Evolutionary conservation across 192 early-diverging fungal genomes (phyloP).

Genomic region (Backusella mclennaniae): DNA sequence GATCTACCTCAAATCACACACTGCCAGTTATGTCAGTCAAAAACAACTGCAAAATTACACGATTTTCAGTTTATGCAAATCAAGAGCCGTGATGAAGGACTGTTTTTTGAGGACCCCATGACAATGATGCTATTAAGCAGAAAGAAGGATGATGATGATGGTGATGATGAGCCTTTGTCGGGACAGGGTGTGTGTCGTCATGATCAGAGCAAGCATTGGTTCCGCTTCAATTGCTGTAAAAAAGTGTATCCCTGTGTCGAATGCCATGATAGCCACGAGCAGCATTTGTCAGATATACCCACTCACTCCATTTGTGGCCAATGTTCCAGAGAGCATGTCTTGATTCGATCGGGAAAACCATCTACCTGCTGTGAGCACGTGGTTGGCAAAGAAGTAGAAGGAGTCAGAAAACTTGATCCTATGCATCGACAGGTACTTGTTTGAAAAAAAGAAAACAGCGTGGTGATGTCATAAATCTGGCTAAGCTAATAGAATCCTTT

Average conservation of each 20-base stretch:
- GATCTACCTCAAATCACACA: constrained; percentile 40
- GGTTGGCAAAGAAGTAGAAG: constrained; percentile 63
- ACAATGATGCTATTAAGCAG: constrained; percentile 11
- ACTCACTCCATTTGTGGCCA: constrained; percentile 80
- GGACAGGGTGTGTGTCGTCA: constrained; percentile 80
- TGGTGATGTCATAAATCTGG: background rate
- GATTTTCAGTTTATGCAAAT: constrained; percentile 55
- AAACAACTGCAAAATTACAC: constrained; percentile 43
- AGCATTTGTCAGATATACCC: constrained; percentile 62
- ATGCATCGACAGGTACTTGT: background rate
- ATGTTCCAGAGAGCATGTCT: constrained; percentile 77
- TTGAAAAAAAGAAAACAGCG: background rate
- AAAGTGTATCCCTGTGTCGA: constrained; percentile 80
- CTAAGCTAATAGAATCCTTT: background rate
- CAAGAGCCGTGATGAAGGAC: background rate
- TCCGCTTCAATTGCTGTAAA: constrained; percentile 92
- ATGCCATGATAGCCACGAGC: constrained; percentile 80
- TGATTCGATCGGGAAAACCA: constrained; percentile 39
- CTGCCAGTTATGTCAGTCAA: constrained; percentile 46
- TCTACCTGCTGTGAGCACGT: constrained; percentile 66
- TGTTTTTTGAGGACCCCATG: background rate
- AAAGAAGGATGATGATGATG: constrained; percentile 9
- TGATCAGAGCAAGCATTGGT: constrained; percentile 81
- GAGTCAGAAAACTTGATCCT: constrained; percentile 50
- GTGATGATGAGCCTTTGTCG: constrained; percentile 65